Conservation (phyloP, 306 rosid species). For the Begonia masoniana region DNA sequence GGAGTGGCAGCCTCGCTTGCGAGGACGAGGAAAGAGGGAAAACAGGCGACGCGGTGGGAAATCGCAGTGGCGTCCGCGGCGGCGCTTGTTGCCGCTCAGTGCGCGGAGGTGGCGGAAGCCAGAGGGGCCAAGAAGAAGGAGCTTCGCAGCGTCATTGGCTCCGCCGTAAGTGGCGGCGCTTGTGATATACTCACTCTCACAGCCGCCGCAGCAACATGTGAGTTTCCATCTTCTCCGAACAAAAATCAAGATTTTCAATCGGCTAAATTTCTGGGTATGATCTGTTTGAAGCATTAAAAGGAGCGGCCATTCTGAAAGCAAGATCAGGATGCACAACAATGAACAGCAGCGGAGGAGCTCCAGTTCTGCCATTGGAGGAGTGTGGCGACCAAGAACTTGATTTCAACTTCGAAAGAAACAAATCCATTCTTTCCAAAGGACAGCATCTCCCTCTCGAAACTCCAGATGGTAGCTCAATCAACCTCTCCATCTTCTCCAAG, state of each 20-base stretch:
- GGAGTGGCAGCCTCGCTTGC: conserved; percentile 96
- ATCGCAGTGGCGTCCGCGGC: conserved; percentile 86
- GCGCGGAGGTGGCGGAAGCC: conserved; percentile 87
- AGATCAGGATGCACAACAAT: conserved; percentile 59
- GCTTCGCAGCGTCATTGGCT: conserved; percentile 40
- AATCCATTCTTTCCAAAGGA: conserved; percentile 50
- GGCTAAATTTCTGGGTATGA: neutral
- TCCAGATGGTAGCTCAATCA: conserved; percentile 50
- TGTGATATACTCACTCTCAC: conserved; percentile 77
- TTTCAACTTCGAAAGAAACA: conserved; percentile 53
- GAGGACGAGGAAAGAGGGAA: conserved; percentile 26
- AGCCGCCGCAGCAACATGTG: conserved; percentile 87
- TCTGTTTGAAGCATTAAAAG: conserved; percentile 55
- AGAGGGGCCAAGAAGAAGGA: conserved; percentile 81
- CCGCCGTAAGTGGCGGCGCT: conserved; percentile 59
- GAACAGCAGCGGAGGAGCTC: conserved; percentile 45
- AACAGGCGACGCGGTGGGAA: conserved; percentile 36
- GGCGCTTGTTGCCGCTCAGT: conserved; percentile 75
- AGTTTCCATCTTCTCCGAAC: neutral
- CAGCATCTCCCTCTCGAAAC: conserved; percentile 52
- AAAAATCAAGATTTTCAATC: too few relatives aligned
- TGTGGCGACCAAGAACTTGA: conserved; percentile 31
- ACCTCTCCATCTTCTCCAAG: neutral
- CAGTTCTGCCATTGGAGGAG: conserved; percentile 60
- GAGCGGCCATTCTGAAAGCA: conserved; percentile 72